These are phyloP conservation scores for Verticillium zaregamsianum DNA, from an alignment of 2,329 filamentous ascomycete genomes.

Conservation along the genomic window DNA sequence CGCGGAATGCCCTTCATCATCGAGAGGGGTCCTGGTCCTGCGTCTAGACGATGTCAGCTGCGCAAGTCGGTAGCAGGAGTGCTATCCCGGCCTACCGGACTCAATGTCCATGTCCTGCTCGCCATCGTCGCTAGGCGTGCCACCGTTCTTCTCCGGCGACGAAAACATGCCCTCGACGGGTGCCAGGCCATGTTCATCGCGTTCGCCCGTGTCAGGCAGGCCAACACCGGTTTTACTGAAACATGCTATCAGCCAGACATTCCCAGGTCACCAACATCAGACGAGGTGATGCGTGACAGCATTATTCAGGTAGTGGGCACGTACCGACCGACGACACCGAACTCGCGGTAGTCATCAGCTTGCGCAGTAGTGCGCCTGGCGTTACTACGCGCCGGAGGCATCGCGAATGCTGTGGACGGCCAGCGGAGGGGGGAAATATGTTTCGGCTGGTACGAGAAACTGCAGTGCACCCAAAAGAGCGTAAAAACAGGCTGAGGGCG, in stretches of 20 bases:
- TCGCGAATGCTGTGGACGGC: neutral
- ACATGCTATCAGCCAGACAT: slow-evolving; percentile 1
- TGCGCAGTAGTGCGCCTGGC: slow-evolving; percentile 32
- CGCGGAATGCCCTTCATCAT: slow-evolving; percentile 41
- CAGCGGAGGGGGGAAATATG: neutral
- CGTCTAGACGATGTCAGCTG: slow-evolving; percentile 30
- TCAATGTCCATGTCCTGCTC: slow-evolving; percentile 51
- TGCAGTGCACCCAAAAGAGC: neutral
- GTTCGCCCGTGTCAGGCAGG: slow-evolving; percentile 70
- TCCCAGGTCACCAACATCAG: neutral
- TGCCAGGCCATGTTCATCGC: slow-evolving; percentile 91
- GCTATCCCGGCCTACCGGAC: slow-evolving; percentile 33
- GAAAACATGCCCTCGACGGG: slow-evolving; percentile 85
- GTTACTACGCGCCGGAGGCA: slow-evolving; percentile 7
- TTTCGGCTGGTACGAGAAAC: neutral
- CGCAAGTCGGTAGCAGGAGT: neutral
- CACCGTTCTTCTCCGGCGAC: slow-evolving; percentile 61
- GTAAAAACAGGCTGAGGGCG: neutral
- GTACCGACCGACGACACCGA: slow-evolving; percentile 48
- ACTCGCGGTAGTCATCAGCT: slow-evolving; percentile 34
- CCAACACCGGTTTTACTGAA: slow-evolving; percentile 83
- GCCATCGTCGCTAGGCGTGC: slow-evolving; percentile 21
- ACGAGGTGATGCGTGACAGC: neutral
- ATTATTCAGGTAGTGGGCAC: slow-evolving; percentile 6
- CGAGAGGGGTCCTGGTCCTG: slow-evolving; percentile 49